Evolutionary conservation across 2,329 filamentous ascomycete genomes (phyloP).

Genomic region (Botryotinia convoluta): DNA sequence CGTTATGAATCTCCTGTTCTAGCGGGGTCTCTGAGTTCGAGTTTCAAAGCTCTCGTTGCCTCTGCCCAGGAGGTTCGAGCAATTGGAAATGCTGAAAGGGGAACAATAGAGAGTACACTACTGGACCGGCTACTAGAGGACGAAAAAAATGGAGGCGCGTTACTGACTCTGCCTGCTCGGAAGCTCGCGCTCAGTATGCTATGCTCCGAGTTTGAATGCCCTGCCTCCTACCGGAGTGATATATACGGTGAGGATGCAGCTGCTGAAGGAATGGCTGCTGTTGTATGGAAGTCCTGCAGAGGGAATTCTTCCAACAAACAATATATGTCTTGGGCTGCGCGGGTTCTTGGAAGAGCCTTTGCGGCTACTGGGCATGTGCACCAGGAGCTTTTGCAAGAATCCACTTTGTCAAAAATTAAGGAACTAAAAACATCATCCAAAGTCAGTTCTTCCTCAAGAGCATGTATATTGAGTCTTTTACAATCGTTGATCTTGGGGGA

Average conservation of each 20-base stretch:
- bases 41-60: slow-evolving; percentile 65
- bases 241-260: slow-evolving; percentile 66
- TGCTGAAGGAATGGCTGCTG: slow-evolving; percentile 59
- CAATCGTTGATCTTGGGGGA: slow-evolving; percentile 59
- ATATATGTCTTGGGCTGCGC: slow-evolving; percentile 82
- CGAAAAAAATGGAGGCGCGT: slow-evolving; percentile 55
- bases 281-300: slow-evolving; percentile 74
- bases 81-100: slow-evolving; percentile 66
- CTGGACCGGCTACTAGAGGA: slow-evolving; percentile 79
- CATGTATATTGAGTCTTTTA: slow-evolving; percentile 60
- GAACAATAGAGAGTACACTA: slow-evolving; percentile 74
- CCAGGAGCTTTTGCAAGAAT: slow-evolving; percentile 58
- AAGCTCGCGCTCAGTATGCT: slow-evolving; percentile 70
- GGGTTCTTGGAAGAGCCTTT: slow-evolving; percentile 80
- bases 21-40: slow-evolving; percentile 44
- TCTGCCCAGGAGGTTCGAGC: slow-evolving; percentile 66
- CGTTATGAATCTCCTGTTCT: slow-evolving; percentile 51
- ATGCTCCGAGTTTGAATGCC: slow-evolving; percentile 69
- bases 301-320: slow-evolving; percentile 60
- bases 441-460: slow-evolving; percentile 55
- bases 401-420: slow-evolving; percentile 49
- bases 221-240: slow-evolving; percentile 58
- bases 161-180: slow-evolving; percentile 69
- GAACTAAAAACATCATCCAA: slow-evolving; percentile 34
- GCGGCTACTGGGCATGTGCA: slow-evolving; percentile 70